Base-by-base conservation (phyloP, 73 alveolate species). In the Tetrahymena malaccensis region DNA sequence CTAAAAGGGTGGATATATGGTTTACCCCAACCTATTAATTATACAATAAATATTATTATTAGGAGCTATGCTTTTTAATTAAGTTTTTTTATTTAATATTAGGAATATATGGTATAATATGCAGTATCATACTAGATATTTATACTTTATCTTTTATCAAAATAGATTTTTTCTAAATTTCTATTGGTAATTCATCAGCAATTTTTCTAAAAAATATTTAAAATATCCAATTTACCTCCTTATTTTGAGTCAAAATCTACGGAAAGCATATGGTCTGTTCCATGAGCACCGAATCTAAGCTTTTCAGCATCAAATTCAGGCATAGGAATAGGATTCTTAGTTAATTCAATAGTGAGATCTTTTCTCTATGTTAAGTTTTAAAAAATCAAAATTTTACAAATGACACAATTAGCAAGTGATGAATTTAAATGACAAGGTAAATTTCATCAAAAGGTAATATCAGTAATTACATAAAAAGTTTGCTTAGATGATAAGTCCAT, bases 191-290 rank as follows among this genome's bases (percentile, higher is more conserved):
- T 2, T 50, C 31, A 50, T 0, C 83, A 5, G 3, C 16, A 37
- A n/a, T 12, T 94, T n/a, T 56, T 85, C 19, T 8, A 94, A 58
- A 31, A 35, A 35, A 35, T 17, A 40, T 40, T 15, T 10, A 6
- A 40, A 40, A 40, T 35, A 40, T 4, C 15, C 11, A 10, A 25
- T 37, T 94, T 85, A 94, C 99, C 99, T 70, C 89, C 89, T 44
- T 94, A 85, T 10, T 96, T 94, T 17, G 57, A 84, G 70, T 89
- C 95, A 96, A 96, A 97, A 96, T 97, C 98, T 35, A 93, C 58
- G 43, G 93, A 97, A 19, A 97, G 97, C 97, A 97, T 96, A 85
- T 97, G 98, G 95, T 97, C 99, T 1, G 99, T 97, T 56, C 95
- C 93, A 55, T 94, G 95, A 21, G 95, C 96, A 93, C 99, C 99